Evolutionary conservation across 345 rosid species (phyloP).

Genomic region (Boechera stricta): DNA sequence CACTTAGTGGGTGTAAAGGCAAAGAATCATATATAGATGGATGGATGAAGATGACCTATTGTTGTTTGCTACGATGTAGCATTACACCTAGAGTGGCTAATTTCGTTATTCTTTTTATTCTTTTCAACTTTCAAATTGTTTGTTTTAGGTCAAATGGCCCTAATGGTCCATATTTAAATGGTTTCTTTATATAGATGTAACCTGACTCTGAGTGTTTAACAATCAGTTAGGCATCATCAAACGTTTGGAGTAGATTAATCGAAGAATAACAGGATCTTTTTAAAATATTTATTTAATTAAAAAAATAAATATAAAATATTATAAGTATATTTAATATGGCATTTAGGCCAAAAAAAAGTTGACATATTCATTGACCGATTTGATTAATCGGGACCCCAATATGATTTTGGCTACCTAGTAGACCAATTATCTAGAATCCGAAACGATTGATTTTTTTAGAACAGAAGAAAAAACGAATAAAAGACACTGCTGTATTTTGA

Average conservation of each 20-base stretch:
- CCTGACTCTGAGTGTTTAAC: conserved; percentile 16
- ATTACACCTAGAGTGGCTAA: conserved; percentile 18
- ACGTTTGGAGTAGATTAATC: conserved; percentile 6
- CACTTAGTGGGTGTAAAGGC: conserved; percentile 39
- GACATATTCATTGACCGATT: background rate
- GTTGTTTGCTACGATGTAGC: conserved; percentile 29
- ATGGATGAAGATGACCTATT: conserved; percentile 34
- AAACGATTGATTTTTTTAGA: background rate
- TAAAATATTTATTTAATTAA: too few species aligned
- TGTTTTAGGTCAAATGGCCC: conserved; percentile 27
- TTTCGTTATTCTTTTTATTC: conserved; percentile 13
- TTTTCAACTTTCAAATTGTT: conserved; percentile 15
- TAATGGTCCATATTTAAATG: conserved; percentile 26
- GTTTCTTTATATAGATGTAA: conserved; percentile 35
- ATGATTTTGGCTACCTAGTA: background rate
- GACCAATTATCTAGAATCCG: background rate
- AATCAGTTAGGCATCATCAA: conserved; percentile 8
- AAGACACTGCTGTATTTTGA: conserved; percentile 12
- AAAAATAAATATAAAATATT: too few species aligned
- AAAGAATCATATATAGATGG: conserved; percentile 30
- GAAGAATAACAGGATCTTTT: background rate
- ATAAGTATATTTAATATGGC: too few species aligned
- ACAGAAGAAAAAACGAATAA: background rate
- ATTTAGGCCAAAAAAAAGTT: background rate
- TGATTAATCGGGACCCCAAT: background rate